phyloP scores from a whole-genome alignment of 225 moss, liverwort and hornwort genomes.

The Anthoceros angustus region DNA sequence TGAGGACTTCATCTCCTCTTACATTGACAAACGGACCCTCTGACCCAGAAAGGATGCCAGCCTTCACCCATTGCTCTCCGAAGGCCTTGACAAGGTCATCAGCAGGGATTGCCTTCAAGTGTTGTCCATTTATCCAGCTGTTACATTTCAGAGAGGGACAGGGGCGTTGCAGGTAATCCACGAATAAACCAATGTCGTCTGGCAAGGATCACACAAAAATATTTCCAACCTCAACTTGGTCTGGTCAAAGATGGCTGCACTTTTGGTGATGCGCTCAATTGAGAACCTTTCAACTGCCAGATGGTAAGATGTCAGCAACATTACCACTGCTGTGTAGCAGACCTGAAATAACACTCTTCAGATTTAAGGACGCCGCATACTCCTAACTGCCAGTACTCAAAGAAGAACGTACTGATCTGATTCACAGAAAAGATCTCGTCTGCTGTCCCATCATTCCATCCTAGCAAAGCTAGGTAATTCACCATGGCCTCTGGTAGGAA shows the following conservation, averaged over 20 bases:
- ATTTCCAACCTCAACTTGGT: constrained; percentile 60
- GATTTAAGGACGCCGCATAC: neutral
- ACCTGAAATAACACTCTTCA: neutral
- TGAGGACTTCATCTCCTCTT: constrained; percentile 6
- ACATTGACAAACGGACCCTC: constrained; percentile 52
- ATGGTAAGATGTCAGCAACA: neutral
- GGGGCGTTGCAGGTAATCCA: neutral
- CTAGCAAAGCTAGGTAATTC: constrained; percentile 83
- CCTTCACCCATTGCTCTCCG: constrained; percentile 71
- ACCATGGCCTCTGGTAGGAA: constrained; percentile 83
- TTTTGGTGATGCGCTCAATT: constrained; percentile 85
- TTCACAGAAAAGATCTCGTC: constrained; percentile 74
- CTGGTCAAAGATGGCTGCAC: constrained; percentile 89
- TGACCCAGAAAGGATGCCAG: constrained; percentile 42
- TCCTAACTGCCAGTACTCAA: neutral
- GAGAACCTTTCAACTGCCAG: constrained; percentile 85
- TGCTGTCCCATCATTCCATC: constrained; percentile 98
- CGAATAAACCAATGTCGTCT: neutral
- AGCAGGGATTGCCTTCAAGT: constrained; percentile 59
- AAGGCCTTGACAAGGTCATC: constrained; percentile 56
- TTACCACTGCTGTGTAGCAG: neutral
- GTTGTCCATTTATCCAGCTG: constrained; percentile 96
- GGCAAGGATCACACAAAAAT: neutral
- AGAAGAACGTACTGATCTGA: constrained; percentile 39
- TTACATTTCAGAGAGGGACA: neutral